Percentiles rank a stretch among this genome's conserved stretches.
These are phyloP conservation scores for Nicotiana paniculata DNA, from an alignment of 257 asterid genomes.

Conservation along the genomic window DNA sequence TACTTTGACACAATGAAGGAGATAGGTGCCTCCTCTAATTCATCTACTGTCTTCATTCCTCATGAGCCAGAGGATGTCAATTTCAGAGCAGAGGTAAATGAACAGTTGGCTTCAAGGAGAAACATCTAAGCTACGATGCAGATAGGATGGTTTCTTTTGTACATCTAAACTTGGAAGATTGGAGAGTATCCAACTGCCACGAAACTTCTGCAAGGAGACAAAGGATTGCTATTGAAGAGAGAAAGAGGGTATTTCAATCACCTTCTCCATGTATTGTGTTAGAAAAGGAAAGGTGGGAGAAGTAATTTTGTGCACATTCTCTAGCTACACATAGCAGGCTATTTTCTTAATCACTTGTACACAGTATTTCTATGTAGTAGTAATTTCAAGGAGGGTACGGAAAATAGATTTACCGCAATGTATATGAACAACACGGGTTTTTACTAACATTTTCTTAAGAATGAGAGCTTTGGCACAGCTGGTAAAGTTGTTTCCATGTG, in stretches of 20 bases:
- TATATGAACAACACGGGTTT: neutral
- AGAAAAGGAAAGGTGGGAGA: no score
- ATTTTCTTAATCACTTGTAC: neutral
- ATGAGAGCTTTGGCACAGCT: neutral
- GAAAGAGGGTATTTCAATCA: no score
- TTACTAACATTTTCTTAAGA: neutral
- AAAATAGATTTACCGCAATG: neutral
- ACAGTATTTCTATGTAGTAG: neutral
- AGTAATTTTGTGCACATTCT: no score
- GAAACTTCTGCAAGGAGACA: neutral
- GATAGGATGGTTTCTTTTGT: neutral
- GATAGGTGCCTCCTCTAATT: conserved; percentile 21
- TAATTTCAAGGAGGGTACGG: neutral
- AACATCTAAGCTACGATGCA: neutral
- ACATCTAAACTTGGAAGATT: neutral
- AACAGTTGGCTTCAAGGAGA: conserved; percentile 15
- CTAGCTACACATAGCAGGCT: neutral
- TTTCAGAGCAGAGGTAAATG: conserved; percentile 13
- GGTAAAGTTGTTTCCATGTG: no score
- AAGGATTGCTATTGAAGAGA: neutral
- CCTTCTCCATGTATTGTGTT: no score
- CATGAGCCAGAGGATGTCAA: conserved; percentile 15
- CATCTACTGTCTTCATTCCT: conserved; percentile 22
- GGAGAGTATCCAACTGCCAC: neutral
- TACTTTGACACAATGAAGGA: conserved; percentile 29